phyloP scores from a whole-genome alignment of 2,329 filamentous ascomycete genomes.

The Cytospora piceicola region DNA sequence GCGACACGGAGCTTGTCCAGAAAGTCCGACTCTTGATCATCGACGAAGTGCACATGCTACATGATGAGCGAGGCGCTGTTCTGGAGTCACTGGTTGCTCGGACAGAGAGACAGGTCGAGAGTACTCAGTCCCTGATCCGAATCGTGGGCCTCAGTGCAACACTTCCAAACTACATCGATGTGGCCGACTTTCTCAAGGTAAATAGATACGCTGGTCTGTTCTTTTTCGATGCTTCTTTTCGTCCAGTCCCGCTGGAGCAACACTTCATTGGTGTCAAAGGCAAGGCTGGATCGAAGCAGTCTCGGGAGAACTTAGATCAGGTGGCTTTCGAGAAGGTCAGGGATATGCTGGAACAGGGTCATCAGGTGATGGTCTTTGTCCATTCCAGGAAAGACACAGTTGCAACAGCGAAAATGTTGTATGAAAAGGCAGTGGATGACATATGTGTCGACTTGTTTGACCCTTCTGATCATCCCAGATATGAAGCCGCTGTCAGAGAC shows the following conservation, averaged over 20 bases:
- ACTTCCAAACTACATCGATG: constrained; percentile 93
- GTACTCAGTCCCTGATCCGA: constrained; percentile 94
- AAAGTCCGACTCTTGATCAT: constrained; percentile 96
- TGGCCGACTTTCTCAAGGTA: constrained; percentile 95
- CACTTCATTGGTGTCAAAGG: constrained; percentile 97
- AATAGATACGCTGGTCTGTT: constrained; percentile 92
- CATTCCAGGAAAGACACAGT: constrained; percentile 95
- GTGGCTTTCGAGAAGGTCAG: constrained; percentile 92
- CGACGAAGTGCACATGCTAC: constrained; percentile 99
- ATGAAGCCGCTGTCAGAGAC: constrained; percentile 78
- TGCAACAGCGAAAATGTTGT: constrained; percentile 80
- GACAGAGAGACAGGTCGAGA: constrained; percentile 95
- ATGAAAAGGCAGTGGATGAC: constrained; percentile 84
- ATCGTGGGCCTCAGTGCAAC: constrained; percentile 96
- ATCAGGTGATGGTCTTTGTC: constrained; percentile 99
- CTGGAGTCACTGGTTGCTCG: constrained; percentile 93
- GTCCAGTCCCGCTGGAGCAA: constrained; percentile 93
- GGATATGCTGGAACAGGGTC: constrained; percentile 87
- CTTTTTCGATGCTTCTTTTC: constrained; percentile 95
- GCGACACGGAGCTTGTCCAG: constrained; percentile 95
- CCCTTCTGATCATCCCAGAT: constrained; percentile 75
- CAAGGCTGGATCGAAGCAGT: constrained; percentile 78
- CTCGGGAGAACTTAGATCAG: constrained; percentile 85
- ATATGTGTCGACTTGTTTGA: constrained; percentile 82
- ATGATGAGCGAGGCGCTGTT: constrained; percentile 94